These are phyloP conservation scores for Aspergillus hiratsukae DNA, from an alignment of 2,329 filamentous ascomycete genomes.

Conservation along the genomic window DNA sequence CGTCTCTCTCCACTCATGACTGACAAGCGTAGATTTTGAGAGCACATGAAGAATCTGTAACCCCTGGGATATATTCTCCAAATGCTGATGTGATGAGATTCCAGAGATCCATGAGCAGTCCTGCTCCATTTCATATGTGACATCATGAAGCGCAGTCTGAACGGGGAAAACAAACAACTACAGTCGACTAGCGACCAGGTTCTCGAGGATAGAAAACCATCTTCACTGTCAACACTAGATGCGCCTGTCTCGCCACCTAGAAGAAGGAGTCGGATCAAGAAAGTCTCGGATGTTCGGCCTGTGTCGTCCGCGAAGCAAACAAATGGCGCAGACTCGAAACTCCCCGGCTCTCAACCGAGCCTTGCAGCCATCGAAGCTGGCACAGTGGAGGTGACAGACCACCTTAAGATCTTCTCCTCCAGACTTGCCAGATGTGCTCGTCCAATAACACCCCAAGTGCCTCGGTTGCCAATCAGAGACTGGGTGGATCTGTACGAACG, in stretches of 20 bases:
- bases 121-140: background rate
- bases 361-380: constrained; percentile 52
- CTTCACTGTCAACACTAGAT: constrained; percentile 14
- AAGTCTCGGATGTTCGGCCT: background rate
- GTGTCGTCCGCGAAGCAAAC: background rate
- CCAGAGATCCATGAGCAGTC: background rate
- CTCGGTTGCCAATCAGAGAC: constrained; percentile 38
- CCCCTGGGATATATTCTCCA: background rate
- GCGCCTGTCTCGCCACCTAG: constrained; percentile 27
- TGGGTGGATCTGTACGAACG: constrained; percentile 46
- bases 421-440: constrained; percentile 33
- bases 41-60: background rate
- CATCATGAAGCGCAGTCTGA: constrained; percentile 11
- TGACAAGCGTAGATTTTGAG: background rate
- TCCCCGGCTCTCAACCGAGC: background rate
- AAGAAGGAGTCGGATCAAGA: constrained; percentile 3
- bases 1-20: background rate
- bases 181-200: background rate
- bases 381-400: constrained; percentile 43
- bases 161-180: background rate
- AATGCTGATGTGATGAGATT: background rate
- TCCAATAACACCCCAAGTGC: constrained; percentile 17
- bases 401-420: constrained; percentile 45
- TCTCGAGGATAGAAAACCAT: background rate
- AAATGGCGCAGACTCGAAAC: background rate